These are phyloP conservation scores for Lepidium didymum DNA, from an alignment of 345 rosid genomes.

Conservation along the genomic window DNA sequence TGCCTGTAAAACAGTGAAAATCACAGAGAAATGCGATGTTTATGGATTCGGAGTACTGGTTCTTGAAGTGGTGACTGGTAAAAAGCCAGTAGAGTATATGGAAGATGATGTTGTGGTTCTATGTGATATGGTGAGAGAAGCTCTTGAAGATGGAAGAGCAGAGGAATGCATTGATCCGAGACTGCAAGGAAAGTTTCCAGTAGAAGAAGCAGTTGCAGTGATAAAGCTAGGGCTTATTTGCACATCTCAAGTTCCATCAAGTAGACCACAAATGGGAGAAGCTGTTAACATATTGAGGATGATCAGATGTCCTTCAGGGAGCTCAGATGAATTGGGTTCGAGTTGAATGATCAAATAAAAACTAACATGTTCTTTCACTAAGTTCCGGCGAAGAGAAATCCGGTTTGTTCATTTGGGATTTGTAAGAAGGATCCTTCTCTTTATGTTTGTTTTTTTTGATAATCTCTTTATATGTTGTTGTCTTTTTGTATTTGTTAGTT, in stretches of 20 bases:
- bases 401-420: constrained; percentile 44
- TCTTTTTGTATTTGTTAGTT: constrained; percentile 16
- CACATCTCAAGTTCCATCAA: constrained; percentile 95
- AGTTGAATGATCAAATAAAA: background rate
- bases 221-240: constrained; percentile 90
- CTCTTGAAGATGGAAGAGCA: constrained; percentile 78
- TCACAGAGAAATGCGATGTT: constrained; percentile 92
- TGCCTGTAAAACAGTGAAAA: constrained; percentile 89
- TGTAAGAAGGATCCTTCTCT: constrained; percentile 30
- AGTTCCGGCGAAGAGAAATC: constrained; percentile 79
- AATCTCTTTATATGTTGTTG: constrained; percentile 12
- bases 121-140: constrained; percentile 90
- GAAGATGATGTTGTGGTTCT: constrained; percentile 99
- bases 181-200: constrained; percentile 64
- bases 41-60: constrained; percentile 88
- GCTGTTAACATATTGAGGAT: constrained; percentile 87
- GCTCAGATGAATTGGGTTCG: constrained; percentile 62
- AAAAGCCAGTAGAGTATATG: constrained; percentile 98
- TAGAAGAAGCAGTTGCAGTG: constrained; percentile 85
- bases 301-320: constrained; percentile 89
- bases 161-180: constrained; percentile 78
- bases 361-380: constrained; percentile 18
- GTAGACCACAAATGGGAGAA: constrained; percentile 97
- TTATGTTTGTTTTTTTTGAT: constrained; percentile 23
- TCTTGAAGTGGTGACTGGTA: constrained; percentile 82